These are phyloP conservation scores for Chlorociboria aeruginascens DNA, from an alignment of 495 filamentous ascomycete species.

Conservation along the genomic window DNA sequence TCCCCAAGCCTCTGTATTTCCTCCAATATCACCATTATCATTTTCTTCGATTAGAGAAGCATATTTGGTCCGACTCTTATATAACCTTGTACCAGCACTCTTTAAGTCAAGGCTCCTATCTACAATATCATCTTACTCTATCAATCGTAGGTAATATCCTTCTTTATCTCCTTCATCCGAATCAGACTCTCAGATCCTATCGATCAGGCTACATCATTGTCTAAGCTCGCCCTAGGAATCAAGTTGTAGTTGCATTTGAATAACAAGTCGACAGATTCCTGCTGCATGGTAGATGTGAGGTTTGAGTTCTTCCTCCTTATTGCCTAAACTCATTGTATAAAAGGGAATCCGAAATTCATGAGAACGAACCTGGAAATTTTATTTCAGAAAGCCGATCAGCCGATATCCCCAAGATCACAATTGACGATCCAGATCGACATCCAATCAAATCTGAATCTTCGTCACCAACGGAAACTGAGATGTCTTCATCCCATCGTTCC, in stretches of 20 bases:
- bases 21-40: too few species aligned
- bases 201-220: neutral
- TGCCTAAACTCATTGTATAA: neutral
- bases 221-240: neutral
- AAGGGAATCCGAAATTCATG: conserved; percentile 13
- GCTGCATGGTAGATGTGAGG: conserved; percentile 13
- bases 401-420: conserved; percentile 14
- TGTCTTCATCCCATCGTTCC: conserved; percentile 19
- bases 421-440: conserved; percentile 15
- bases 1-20: neutral
- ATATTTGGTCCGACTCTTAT: neutral
- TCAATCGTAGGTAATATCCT: neutral
- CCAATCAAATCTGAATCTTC: conserved; percentile 7
- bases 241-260: neutral
- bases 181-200: neutral
- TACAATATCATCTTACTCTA: neutral
- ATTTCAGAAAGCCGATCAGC: conserved; percentile 3
- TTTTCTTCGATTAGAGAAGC: neutral
- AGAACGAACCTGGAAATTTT: conserved; percentile 8
- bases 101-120: neutral
- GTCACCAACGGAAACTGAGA: conserved; percentile 17
- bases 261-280: neutral
- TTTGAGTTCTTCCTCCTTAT: neutral
- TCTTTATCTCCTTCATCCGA: neutral
- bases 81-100: neutral